Evolutionary conservation across 225 moss, liverwort and hornwort genomes (phyloP).

Genomic region (Pseudisothecium myosuroides): DNA sequence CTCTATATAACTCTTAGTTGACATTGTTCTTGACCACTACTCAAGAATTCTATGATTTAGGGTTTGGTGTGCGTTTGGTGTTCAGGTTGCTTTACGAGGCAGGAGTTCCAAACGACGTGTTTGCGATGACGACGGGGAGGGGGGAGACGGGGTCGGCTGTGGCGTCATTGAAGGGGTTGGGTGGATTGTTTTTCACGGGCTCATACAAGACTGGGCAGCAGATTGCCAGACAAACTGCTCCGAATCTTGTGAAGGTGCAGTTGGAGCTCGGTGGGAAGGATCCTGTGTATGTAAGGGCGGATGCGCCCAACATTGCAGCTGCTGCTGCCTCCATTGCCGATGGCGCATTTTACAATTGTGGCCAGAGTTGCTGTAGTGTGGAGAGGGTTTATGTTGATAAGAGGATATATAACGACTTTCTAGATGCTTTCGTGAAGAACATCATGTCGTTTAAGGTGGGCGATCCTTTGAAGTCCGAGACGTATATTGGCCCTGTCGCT

Average conservation of each 20-base stretch:
- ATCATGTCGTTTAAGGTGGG: conserved; percentile 86
- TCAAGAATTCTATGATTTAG: background rate
- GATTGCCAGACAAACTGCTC: conserved; percentile 60
- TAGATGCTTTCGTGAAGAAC: conserved; percentile 57
- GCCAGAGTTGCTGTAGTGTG: conserved; percentile 97
- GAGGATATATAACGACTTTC: conserved; percentile 64
- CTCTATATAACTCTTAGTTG: background rate
- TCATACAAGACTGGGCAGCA: conserved; percentile 74
- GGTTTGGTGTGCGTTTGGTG: background rate
- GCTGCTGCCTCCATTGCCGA: conserved; percentile 81
- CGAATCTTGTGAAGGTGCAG: conserved; percentile 90
- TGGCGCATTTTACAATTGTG: conserved; percentile 92
- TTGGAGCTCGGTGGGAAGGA: conserved; percentile 97
- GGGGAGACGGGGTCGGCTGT: conserved; percentile 74
- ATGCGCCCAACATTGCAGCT: conserved; percentile 53
- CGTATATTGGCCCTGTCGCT: conserved; percentile 87
- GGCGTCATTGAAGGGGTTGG: conserved; percentile 59
- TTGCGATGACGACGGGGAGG: conserved; percentile 66
- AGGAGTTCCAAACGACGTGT: conserved; percentile 72
- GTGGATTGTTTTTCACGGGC: conserved; percentile 88
- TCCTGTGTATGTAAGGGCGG: conserved; percentile 75
- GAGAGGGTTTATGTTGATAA: conserved; percentile 96
- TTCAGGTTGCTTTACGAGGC: conserved; percentile 67
- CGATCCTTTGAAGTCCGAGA: conserved; percentile 75
- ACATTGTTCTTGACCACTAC: background rate